Evolutionary conservation across 805 yeast genomes (phyloP).

Genomic region (Candida railenensis): DNA sequence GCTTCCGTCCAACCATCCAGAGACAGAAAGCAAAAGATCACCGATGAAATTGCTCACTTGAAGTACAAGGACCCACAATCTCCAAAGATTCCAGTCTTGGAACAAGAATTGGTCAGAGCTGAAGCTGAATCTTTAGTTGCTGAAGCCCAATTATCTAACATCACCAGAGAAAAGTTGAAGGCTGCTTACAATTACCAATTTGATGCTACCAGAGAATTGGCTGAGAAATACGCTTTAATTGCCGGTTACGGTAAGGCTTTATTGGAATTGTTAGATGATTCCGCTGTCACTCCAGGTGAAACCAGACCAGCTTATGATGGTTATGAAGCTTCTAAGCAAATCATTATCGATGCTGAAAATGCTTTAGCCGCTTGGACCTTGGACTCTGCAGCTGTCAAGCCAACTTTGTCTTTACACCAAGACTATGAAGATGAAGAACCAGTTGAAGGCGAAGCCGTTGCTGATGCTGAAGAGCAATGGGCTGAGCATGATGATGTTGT

Average conservation of each 20-base stretch:
- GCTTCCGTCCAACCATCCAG: conserved; percentile 86
- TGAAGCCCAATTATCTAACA: conserved; percentile 86
- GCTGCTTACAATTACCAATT: conserved; percentile 83
- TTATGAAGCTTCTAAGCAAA: conserved; percentile 84
- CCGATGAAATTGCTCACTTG: conserved; percentile 80
- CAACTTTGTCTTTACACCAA: conserved; percentile 70
- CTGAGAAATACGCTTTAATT: conserved; percentile 81
- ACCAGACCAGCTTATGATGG: conserved; percentile 89
- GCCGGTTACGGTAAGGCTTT: conserved; percentile 90
- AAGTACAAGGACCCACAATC: conserved; percentile 85
- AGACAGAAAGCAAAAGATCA: conserved; percentile 81
- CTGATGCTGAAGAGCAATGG: conserved; percentile 53
- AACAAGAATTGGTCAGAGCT: conserved; percentile 87
- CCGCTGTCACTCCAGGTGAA: conserved; percentile 90
- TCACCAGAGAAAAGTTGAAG: conserved; percentile 83
- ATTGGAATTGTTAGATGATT: conserved; percentile 77
- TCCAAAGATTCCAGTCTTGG: conserved; percentile 75
- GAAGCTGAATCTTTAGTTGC: conserved; percentile 92
- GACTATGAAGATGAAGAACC: conserved; percentile 49
- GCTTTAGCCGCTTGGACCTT: conserved; percentile 84
- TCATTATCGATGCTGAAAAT: conserved; percentile 80
- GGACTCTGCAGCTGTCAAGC: conserved; percentile 78
- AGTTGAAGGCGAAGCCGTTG: conserved; percentile 50
- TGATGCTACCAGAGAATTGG: conserved; percentile 80
- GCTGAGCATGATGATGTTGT: conserved; percentile 40